A percentile compares a stretch with the other conserved stretches of the same genome.
Evolutionary conservation across 306 rosid genomes (phyloP).

Genomic region (Trifolium subterraneum): DNA sequence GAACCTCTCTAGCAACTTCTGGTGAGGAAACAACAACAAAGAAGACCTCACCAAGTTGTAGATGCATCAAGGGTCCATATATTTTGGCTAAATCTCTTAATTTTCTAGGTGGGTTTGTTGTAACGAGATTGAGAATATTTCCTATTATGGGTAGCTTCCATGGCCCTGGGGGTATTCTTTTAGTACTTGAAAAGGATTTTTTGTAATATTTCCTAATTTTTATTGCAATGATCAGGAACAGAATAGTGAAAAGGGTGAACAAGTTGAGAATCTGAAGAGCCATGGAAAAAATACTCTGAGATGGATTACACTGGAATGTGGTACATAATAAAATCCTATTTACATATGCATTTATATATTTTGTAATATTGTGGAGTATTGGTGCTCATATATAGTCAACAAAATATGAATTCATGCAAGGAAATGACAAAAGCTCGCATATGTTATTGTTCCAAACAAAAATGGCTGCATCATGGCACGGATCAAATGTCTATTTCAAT

Average conservation of each 20-base stretch:
- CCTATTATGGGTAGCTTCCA: conserved; percentile 40
- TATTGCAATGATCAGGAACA: not conserved
- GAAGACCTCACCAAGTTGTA: conserved; percentile 38
- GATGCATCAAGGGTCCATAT: conserved; percentile 49
- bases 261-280: not conserved
- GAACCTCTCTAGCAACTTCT: conserved; percentile 38
- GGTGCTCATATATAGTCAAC: too few relatives aligned
- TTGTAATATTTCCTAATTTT: not conserved
- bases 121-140: conserved; percentile 27
- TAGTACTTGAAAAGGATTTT: not conserved
- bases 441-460: too few relatives aligned
- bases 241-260: not conserved
- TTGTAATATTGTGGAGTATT: too few relatives aligned
- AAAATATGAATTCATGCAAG: too few relatives aligned
- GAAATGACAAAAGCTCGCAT: too few relatives aligned
- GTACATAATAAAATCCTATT: not conserved
- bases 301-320: too few relatives aligned
- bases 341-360: too few relatives aligned
- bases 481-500: too few relatives aligned
- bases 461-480: too few relatives aligned
- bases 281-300: not conserved
- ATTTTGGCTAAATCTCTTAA: conserved; percentile 11
- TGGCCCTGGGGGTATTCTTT: conserved; percentile 36
- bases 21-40: conserved; percentile 40
- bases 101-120: conserved; percentile 28